Evolutionary conservation across 768 basidiomycete species (phyloP).

Genomic region (Suillus subaureus): DNA sequence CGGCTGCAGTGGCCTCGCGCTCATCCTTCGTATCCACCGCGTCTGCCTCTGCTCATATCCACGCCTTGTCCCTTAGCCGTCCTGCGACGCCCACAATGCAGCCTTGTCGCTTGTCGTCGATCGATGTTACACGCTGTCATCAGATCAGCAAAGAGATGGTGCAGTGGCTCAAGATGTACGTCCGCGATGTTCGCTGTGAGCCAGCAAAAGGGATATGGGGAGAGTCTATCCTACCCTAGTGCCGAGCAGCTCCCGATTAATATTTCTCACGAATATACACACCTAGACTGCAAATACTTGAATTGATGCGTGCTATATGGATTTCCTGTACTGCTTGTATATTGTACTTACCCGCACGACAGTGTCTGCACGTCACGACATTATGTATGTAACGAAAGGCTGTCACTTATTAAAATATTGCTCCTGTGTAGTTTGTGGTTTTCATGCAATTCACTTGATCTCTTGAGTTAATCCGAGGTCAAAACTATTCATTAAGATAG

Average conservation of each 20-base stretch:
- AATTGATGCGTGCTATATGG: constrained; percentile 33
- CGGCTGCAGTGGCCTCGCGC: constrained; percentile 33
- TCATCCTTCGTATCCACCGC: constrained; percentile 50
- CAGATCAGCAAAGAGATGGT: constrained; percentile 88
- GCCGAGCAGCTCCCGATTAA: neutral
- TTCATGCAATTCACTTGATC: constrained; percentile 8
- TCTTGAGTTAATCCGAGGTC: neutral
- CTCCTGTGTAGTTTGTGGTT: constrained; percentile 13
- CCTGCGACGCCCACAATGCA: constrained; percentile 38
- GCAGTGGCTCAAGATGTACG: constrained; percentile 85
- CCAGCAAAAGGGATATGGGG: constrained; percentile 70
- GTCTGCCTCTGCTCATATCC: constrained; percentile 51
- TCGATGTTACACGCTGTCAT: constrained; percentile 78
- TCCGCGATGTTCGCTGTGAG: constrained; percentile 76
- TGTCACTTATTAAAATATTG: constrained; percentile 20
- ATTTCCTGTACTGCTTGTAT: constrained; percentile 20
- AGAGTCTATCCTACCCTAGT: constrained; percentile 47
- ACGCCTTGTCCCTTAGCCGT: constrained; percentile 45
- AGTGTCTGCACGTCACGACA: constrained; percentile 9
- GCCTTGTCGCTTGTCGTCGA: constrained; percentile 52
- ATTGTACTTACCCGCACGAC: constrained; percentile 4
- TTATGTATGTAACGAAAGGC: constrained; percentile 11
- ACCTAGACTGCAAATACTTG: constrained; percentile 11
- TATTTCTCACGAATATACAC: neutral
- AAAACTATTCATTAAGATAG: constrained; percentile 55